phyloP scores from a whole-genome alignment of 257 asterid species.

The Nemophila menziesii region DNA sequence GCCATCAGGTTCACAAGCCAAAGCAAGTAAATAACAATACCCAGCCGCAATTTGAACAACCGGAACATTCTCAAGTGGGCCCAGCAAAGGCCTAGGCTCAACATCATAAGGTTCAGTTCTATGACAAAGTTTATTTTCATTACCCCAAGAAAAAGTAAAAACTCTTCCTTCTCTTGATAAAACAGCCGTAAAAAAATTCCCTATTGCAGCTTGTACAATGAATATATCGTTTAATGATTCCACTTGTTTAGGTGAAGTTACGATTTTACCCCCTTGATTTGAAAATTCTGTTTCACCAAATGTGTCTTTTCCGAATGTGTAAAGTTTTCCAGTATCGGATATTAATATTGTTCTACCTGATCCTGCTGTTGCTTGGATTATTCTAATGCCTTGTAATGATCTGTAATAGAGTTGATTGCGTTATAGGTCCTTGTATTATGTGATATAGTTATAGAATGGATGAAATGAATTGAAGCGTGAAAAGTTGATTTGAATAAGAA shows the following conservation, averaged over 20 bases:
- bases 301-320: conserved; percentile 65
- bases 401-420: no score
- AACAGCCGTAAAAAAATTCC: conserved; percentile 80
- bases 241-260: conserved; percentile 49
- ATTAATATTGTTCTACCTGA: conserved; percentile 66
- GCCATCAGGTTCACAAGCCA: conserved; percentile 75
- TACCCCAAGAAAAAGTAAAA: conserved; percentile 86
- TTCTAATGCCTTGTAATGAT: conserved; percentile 58
- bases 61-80: conserved; percentile 51
- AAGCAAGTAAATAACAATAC: conserved; percentile 76
- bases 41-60: conserved; percentile 90
- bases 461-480: no score
- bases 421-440: no score
- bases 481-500: no score
- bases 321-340: conserved; percentile 53
- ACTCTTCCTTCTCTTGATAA: conserved; percentile 69
- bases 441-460: conserved; percentile 2
- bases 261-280: conserved; percentile 39
- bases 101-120: conserved; percentile 52
- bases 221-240: conserved; percentile 71
- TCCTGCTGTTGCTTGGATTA: conserved; percentile 74
- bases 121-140: conserved; percentile 66
- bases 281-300: conserved; percentile 65
- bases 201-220: conserved; percentile 78
- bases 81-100: conserved; percentile 60